Evolutionary conservation across 2,329 filamentous ascomycete species (phyloP).

Genomic region (Sarocladium strictum): DNA sequence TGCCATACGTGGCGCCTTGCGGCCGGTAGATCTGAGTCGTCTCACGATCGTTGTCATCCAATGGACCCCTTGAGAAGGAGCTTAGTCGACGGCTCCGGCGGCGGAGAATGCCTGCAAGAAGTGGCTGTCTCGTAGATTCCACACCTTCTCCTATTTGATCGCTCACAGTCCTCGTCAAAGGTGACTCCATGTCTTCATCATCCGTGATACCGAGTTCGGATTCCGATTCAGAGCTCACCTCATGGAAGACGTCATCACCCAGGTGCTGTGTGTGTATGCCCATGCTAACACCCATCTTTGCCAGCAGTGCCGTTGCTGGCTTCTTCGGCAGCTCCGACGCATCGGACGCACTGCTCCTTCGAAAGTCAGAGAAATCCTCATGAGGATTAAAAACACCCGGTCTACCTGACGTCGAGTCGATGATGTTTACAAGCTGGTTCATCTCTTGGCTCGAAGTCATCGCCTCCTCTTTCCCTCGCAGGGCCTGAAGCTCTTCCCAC

Average conservation of each 20-base stretch:
- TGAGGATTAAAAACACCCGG: constrained; percentile 40
- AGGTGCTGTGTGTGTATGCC: constrained; percentile 73
- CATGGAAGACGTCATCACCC: constrained; percentile 52
- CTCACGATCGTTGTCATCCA: constrained; percentile 1
- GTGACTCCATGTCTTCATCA: constrained; percentile 19
- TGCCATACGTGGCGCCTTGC: not conserved
- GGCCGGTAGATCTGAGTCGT: not conserved
- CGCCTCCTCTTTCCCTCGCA: constrained; percentile 35
- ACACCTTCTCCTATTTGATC: not conserved
- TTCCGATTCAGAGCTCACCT: constrained; percentile 24
- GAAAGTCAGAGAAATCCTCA: constrained; percentile 22
- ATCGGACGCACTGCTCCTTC: constrained; percentile 48
- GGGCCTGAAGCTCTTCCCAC: constrained; percentile 70
- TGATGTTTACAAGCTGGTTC: constrained; percentile 35
- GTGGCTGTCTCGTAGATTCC: constrained; percentile 19
- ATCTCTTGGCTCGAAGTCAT: constrained; percentile 38
- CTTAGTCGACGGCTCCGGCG: not conserved
- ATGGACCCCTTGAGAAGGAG: not conserved
- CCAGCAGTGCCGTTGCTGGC: constrained; percentile 45
- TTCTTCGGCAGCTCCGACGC: constrained; percentile 57
- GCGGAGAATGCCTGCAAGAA: constrained; percentile 10
- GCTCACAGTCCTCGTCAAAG: not conserved
- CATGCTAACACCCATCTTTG: constrained; percentile 58
- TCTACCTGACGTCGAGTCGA: constrained; percentile 36
- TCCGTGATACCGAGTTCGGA: constrained; percentile 25